Conservation (phyloP, 495 filamentous ascomycete species). For the Penicillium paradoxum region DNA sequence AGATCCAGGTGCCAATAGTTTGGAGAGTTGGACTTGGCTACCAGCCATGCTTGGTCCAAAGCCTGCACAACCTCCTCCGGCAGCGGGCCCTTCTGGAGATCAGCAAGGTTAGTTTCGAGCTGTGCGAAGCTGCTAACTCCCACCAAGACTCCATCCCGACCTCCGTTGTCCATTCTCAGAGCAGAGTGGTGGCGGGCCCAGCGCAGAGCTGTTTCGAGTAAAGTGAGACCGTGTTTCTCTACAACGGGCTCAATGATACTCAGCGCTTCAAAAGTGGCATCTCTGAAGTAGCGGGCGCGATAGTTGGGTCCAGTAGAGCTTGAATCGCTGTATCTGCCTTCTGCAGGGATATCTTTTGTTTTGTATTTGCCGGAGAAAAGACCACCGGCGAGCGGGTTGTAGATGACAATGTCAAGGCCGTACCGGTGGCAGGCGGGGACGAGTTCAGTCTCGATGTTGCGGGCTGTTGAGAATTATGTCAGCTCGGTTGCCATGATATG, state of each 20-base stretch:
- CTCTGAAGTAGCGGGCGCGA: constrained; percentile 74
- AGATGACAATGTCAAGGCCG: constrained; percentile 79
- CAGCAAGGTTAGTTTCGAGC: constrained; percentile 67
- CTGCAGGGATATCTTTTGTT: constrained; percentile 56
- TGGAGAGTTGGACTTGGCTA: constrained; percentile 60
- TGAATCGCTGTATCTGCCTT: constrained; percentile 67
- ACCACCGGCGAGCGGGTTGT: constrained; percentile 82
- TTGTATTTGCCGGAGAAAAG: constrained; percentile 83
- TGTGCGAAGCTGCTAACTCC: constrained; percentile 73
- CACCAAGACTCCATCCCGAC: constrained; percentile 73
- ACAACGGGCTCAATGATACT: constrained; percentile 67
- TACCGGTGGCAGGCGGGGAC: constrained; percentile 72
- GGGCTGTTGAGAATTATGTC: constrained; percentile 45
- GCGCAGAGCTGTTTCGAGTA: constrained; percentile 78
- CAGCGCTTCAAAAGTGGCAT: constrained; percentile 72
- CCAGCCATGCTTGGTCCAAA: constrained; percentile 67
- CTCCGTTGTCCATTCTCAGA: constrained; percentile 68
- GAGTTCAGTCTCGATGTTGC: constrained; percentile 69
- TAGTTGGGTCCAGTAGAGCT: constrained; percentile 56
- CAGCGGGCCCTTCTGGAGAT: constrained; percentile 81
- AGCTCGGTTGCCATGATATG: constrained; percentile 31
- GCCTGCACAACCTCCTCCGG: constrained; percentile 77
- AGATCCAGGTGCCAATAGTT: constrained; percentile 76
- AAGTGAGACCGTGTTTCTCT: constrained; percentile 66
- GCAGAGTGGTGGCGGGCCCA: constrained; percentile 78